These are phyloP conservation scores for Begonia loranthoides DNA, from an alignment of 306 rosid genomes.

Conservation along the genomic window DNA sequence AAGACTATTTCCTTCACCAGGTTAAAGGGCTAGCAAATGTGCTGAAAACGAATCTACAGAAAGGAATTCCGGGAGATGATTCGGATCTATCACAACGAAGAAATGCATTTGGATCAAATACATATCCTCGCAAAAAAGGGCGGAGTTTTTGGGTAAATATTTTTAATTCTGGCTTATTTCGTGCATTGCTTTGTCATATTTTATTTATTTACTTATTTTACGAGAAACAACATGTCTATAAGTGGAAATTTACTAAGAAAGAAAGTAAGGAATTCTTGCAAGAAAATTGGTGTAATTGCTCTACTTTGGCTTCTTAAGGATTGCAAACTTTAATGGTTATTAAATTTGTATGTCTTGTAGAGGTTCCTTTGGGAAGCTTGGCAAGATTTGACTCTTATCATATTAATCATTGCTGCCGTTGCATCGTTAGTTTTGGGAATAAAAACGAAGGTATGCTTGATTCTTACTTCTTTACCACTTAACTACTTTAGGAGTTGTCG, in stretches of 20 bases:
- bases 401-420: slow-evolving; percentile 76
- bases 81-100: slow-evolving; percentile 39
- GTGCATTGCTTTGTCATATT: background rate
- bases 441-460: slow-evolving; percentile 62
- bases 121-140: slow-evolving; percentile 91
- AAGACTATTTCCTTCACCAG: slow-evolving; percentile 23
- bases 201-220: background rate
- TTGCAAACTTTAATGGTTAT: background rate
- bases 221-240: too few relatives aligned
- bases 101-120: slow-evolving; percentile 77
- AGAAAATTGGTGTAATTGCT: too few relatives aligned
- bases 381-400: slow-evolving; percentile 91
- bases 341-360: slow-evolving; percentile 28
- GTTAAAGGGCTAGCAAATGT: slow-evolving; percentile 52
- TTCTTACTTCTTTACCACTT: background rate
- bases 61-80: slow-evolving; percentile 58
- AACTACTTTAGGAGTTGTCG: slow-evolving; percentile 7
- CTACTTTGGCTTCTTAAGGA: too few relatives aligned
- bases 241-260: too few relatives aligned
- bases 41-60: slow-evolving; percentile 45
- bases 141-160: slow-evolving; percentile 58
- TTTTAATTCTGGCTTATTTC: background rate
- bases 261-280: too few relatives aligned
- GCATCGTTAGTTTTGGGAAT: slow-evolving; percentile 78
- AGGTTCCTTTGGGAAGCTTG: slow-evolving; percentile 97